Percentiles rank a stretch among this genome's conserved stretches.
phyloP scores from a whole-genome alignment of 306 rosid species.

The Benincasa hispida region DNA sequence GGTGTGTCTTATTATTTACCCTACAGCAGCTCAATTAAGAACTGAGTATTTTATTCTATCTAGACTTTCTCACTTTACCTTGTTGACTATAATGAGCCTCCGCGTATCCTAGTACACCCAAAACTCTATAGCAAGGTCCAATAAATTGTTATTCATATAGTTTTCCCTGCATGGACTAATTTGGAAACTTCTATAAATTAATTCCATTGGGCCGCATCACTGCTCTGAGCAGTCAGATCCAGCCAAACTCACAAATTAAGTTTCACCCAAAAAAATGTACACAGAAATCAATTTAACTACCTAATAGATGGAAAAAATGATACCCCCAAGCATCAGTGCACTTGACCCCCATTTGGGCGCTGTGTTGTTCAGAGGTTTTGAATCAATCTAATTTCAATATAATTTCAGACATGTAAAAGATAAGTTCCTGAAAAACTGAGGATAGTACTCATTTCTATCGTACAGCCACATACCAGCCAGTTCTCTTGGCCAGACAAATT shows the following conservation, averaged over 20 bases:
- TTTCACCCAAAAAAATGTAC: not conserved
- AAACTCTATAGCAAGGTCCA: not conserved
- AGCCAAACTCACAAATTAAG: not conserved
- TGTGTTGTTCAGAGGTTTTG: not conserved
- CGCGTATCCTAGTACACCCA: not conserved
- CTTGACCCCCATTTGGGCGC: not conserved
- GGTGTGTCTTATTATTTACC: not conserved
- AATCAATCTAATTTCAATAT: not conserved
- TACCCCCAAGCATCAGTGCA: not conserved
- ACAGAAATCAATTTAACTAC: not conserved
- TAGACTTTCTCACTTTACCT: not conserved
- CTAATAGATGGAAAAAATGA: not conserved
- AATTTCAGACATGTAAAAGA: not conserved
- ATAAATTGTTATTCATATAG: not conserved
- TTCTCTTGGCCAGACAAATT: slow-evolving; percentile 38
- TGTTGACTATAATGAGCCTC: not conserved
- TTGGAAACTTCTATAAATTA: not conserved
- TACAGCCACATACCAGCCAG: slow-evolving; percentile 54
- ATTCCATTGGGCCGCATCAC: not conserved
- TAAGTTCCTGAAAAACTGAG: slow-evolving; percentile 7
- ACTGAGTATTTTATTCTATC: not conserved
- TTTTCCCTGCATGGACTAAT: not conserved
- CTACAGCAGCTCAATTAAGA: not conserved
- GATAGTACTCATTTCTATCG: not conserved
- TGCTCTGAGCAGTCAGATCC: not conserved